Percentiles rank a stretch among this genome's conserved stretches.
Evolutionary conservation across 169 alveolate species (phyloP).

Genomic region (Theileria sp.): DNA sequence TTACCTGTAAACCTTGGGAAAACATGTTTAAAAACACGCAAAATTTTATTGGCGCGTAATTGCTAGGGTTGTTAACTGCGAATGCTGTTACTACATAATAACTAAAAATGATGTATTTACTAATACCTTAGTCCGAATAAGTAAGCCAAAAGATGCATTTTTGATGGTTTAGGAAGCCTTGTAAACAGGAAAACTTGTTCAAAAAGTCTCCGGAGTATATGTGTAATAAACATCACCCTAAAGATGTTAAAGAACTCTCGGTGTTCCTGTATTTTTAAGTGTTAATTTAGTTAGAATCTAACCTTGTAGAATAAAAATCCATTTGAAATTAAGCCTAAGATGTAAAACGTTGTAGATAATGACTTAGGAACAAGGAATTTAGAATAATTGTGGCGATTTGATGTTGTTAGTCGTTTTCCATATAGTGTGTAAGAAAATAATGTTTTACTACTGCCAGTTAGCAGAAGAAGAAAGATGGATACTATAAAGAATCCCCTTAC

Average conservation of each 20-base stretch:
- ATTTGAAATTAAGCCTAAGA: slow-evolving; percentile 61
- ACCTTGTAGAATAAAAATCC: slow-evolving; percentile 60
- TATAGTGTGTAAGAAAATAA: slow-evolving; percentile 66
- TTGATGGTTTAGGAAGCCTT: slow-evolving; percentile 60
- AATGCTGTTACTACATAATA: slow-evolving; percentile 15
- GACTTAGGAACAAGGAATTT: slow-evolving; percentile 59
- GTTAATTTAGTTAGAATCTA: slow-evolving; percentile 3
- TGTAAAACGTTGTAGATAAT: slow-evolving; percentile 65
- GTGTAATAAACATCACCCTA: slow-evolving; percentile 60
- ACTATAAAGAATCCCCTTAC: slow-evolving; percentile 38
- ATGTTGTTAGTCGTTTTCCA: slow-evolving; percentile 66
- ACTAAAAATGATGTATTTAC: slow-evolving; percentile 10
- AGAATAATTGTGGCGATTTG: slow-evolving; percentile 23
- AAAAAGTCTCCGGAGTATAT: slow-evolving; percentile 59
- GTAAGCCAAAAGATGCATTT: slow-evolving; percentile 69
- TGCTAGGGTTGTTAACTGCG: slow-evolving; percentile 9
- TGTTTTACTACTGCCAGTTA: slow-evolving; percentile 44
- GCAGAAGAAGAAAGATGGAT: slow-evolving; percentile 46
- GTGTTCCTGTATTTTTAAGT: not conserved
- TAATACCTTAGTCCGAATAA: slow-evolving; percentile 68
- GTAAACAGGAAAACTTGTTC: slow-evolving; percentile 68
- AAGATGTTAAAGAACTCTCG: slow-evolving; percentile 32
- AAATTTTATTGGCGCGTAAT: not conserved
- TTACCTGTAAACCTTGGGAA: slow-evolving; percentile 31
- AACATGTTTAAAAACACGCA: slow-evolving; percentile 11